Conservation (phyloP, 179 eudicot genomes). For the Beta corolliflora region DNA sequence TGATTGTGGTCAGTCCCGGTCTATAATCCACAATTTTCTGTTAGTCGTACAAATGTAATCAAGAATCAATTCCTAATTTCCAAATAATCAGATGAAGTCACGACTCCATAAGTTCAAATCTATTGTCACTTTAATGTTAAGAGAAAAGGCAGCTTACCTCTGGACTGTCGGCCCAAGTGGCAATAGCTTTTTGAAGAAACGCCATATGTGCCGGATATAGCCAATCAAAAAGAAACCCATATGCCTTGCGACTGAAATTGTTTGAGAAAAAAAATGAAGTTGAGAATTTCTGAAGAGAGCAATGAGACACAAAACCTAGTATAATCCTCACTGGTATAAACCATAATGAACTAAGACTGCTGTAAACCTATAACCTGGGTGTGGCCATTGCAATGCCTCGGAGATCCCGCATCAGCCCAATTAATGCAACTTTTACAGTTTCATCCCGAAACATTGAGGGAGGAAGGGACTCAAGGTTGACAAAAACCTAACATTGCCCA, state of each 20-base stretch:
- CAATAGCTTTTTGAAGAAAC: constrained; percentile 71
- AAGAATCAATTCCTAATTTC: background rate
- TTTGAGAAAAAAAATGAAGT: constrained; percentile 25
- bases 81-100: background rate
- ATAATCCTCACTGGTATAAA: background rate
- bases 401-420: constrained; percentile 93
- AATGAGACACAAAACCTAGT: background rate
- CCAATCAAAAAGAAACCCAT: constrained; percentile 90
- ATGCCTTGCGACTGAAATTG: constrained; percentile 71
- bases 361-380: constrained; percentile 51
- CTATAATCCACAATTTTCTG: background rate
- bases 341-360: background rate
- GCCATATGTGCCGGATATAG: constrained; percentile 85
- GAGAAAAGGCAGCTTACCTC: constrained; percentile 46
- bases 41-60: background rate
- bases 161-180: constrained; percentile 85
- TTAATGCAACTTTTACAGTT: constrained; percentile 68
- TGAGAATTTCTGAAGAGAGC: background rate
- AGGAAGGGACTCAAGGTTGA: constrained; percentile 72
- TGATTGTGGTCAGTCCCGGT: background rate
- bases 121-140: background rate
- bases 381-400: constrained; percentile 95
- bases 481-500: constrained; percentile 54
- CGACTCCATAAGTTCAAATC: background rate
- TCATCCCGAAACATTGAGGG: constrained; percentile 76